Base-by-base conservation (phyloP, 139 green algal genomes). In the Coccomyxa sp. region DNA sequence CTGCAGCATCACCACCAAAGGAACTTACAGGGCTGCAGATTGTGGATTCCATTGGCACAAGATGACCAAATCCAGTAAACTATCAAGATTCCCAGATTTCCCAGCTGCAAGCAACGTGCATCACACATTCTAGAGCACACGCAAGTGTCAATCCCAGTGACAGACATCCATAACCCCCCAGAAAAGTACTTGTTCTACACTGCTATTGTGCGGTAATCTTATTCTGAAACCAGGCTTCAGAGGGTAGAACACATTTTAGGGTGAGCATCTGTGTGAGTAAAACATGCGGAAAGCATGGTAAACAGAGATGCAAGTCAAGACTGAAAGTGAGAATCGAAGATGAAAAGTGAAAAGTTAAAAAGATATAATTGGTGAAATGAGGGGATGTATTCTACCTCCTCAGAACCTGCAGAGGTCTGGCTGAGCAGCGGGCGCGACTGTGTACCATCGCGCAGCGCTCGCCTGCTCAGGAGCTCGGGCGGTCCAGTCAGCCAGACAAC, bases 401-500 rank as follows among this genome's bases (percentile, higher is more conserved):
- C 30, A 11, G 51, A 23, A 4, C 11, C 15, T 15, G 18, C 77
- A n/a, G 15, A 27, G 76, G 1, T 59, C 31, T 80, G 25, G 57
- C 77, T 82, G 75, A 97, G 85, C 83, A 98, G 88, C n/a, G 94
- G 94, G 60, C 94, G 86, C 80, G 87, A 90, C 21, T 89, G 86
- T 0, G 91, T 78, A n/a, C 92, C 94, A 81, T 98, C 92, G 0
- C 82, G 82, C 14, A 93, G 86, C 31, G 96, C 92, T 10, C 93
- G 86, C 30, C 82, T 80, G 1, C 91, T 92, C 57, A 96, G 89
- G 82, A 96, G 88, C 77, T 87, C 85, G 9, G 92, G 90, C 67
- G 87, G 60, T 9, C 92, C 94, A 67, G 95, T 87, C 77, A 98
- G 92, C 92, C 94, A 98, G 23, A 95, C 89, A 58, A 95, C 92